Base-by-base conservation (phyloP, 495 filamentous ascomycete genomes). In the Aspergillus funiculosus region DNA sequence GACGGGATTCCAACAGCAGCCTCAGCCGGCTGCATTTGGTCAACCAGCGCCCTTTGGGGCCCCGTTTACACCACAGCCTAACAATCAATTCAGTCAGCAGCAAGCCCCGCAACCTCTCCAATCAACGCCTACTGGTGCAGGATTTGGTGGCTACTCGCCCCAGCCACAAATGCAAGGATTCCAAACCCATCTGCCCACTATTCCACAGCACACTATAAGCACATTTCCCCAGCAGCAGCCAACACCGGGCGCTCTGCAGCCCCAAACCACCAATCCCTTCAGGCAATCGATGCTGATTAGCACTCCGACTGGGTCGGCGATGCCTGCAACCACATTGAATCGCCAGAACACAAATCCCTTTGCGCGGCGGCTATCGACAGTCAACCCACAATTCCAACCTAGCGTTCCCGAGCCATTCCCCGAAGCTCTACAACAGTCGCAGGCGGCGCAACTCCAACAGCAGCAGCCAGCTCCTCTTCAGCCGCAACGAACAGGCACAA, bases 321-420 rank as follows among this genome's bases (percentile, higher is more conserved):
- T 65, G 45, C 43, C 67, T 45, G 52, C 71, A 54, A 59, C 66
- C 26, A 69, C 67, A 24, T 48, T 81, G 11, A 77, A 60, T 39
- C 75, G 76, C 26, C 83, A 89, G 62, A 83, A 81, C 42, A 94
- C 89, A 6, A 95, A 95, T 52, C 89, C 89, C 1, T 95, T 95
- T 60, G 82, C 86, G 3, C 82, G 69, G 61, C 69, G 58, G 39
- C 57, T 67, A 54, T 77, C 74, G 39, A 74, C 57, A 63, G 61
- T 56, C 48, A 52, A 69, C 45, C 53, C 72, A 6, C 66, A 67
- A 44, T 52, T 56, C 19, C 58, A 52, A 26, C 35, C 52, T 26
- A 58, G 53, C 18, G 39, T 57, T 17, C 54, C 67, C 5, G 61
- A 68, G 30, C 53, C 58, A n/a, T 61, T 61, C n/a, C 66, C 53